phyloP scores from a whole-genome alignment of 495 filamentous ascomycete genomes.

The Penicillium salamii region DNA sequence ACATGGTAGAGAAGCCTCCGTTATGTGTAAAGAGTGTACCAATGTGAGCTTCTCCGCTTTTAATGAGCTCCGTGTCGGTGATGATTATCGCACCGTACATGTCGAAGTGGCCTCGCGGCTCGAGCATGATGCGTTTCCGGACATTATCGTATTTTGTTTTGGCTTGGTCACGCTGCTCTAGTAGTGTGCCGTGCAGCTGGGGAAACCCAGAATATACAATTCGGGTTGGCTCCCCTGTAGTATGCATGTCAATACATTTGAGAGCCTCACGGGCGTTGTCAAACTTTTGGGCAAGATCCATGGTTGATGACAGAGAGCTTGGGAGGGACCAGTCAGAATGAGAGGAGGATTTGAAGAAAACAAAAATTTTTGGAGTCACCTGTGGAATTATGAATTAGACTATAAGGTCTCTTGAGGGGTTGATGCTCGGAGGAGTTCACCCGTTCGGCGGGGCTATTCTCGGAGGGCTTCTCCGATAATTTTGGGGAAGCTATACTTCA shows the following conservation, averaged over 20 bases:
- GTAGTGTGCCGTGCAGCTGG: slow-evolving; percentile 12
- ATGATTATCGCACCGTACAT: slow-evolving; percentile 25
- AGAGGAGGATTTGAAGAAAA: too few relatives aligned
- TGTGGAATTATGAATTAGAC: too few relatives aligned
- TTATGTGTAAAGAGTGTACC: slow-evolving; percentile 48
- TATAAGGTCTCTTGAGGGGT: too few relatives aligned
- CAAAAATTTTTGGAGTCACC: too few relatives aligned
- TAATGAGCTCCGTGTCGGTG: slow-evolving; percentile 16
- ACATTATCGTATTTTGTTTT: slow-evolving; percentile 18
- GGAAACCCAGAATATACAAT: slow-evolving; percentile 18
- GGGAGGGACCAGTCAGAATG: slow-evolving; percentile 24
- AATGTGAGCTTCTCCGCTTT: slow-evolving; percentile 11
- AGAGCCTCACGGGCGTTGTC: too few relatives aligned
- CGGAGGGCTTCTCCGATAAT: too few relatives aligned
- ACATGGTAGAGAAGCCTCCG: slow-evolving; percentile 80
- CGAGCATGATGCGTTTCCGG: slow-evolving; percentile 18
- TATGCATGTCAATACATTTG: slow-evolving; percentile 25
- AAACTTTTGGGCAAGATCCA: slow-evolving; percentile 23
- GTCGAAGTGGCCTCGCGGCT: slow-evolving; percentile 23
- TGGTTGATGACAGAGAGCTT: too few relatives aligned
- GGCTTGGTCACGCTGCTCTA: slow-evolving; percentile 21
- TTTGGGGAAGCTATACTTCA: too few relatives aligned
- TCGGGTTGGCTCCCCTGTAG: slow-evolving; percentile 23
- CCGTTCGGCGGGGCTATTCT: too few relatives aligned
- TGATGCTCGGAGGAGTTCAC: too few relatives aligned